Conservation (phyloP, 192 early-diverging fungal genomes). For the Backusella liffmaniae region DNA sequence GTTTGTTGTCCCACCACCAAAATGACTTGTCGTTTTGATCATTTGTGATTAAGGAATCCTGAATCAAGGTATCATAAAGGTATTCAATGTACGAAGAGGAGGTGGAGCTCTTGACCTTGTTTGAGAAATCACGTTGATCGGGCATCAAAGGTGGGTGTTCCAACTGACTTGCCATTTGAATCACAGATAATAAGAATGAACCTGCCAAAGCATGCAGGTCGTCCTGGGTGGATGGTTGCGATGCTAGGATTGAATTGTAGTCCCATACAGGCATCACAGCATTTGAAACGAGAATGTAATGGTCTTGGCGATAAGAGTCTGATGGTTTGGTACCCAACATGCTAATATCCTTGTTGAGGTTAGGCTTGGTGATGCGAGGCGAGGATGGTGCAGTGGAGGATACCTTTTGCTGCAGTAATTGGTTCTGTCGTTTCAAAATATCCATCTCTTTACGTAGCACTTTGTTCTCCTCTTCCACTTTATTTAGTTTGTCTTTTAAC, state of each 20-base stretch:
- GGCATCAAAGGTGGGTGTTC: slow-evolving; percentile 5
- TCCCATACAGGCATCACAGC: slow-evolving; percentile 31
- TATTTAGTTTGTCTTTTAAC: slow-evolving; percentile 22
- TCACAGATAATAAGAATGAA: neutral
- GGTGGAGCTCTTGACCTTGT: neutral
- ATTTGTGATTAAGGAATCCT: slow-evolving; percentile 19
- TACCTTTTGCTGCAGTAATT: slow-evolving; percentile 25
- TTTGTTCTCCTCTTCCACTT: slow-evolving; percentile 36
- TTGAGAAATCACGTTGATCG: slow-evolving; percentile 15
- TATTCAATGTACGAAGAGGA: slow-evolving; percentile 25
- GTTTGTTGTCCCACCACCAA: slow-evolving; percentile 25
- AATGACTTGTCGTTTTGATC: slow-evolving; percentile 8
- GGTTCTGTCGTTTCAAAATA: slow-evolving; percentile 32
- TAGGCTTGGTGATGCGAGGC: slow-evolving; percentile 17
- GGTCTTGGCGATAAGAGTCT: slow-evolving; percentile 31
- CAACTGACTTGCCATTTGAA: neutral
- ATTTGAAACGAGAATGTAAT: slow-evolving; percentile 27
- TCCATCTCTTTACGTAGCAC: slow-evolving; percentile 30
- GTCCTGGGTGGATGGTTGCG: neutral
- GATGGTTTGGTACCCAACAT: slow-evolving; percentile 30
- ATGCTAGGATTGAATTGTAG: slow-evolving; percentile 10
- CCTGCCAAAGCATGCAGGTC: neutral
- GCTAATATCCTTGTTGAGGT: slow-evolving; percentile 36
- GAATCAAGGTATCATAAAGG: slow-evolving; percentile 30
- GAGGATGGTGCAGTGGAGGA: neutral